Conservation (phyloP, 805 yeast species). For the Candida fluviatilis region DNA sequence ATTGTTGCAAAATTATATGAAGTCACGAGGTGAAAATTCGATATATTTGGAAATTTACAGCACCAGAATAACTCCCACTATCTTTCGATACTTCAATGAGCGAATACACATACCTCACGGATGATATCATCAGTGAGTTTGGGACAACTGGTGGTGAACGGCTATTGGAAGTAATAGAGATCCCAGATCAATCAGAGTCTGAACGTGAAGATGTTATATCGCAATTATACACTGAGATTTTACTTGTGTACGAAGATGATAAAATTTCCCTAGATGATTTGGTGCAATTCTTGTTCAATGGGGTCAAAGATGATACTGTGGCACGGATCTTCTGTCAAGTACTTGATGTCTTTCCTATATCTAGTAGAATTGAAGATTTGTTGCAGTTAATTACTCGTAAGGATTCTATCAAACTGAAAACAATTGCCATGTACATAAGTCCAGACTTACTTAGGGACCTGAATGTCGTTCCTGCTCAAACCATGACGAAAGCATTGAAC, state of each 20-base stretch:
- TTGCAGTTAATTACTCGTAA: conserved; percentile 18
- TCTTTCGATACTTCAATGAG: conserved; percentile 6
- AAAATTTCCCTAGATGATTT: conserved; percentile 12
- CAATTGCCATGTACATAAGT: conserved; percentile 26
- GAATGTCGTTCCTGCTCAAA: conserved; percentile 27
- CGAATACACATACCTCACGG: conserved; percentile 21
- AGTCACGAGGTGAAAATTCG: conserved; percentile 1
- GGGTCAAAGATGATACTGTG: conserved; percentile 26
- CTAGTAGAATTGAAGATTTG: conserved; percentile 17
- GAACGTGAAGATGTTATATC: conserved; percentile 17
- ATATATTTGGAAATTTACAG: background rate
- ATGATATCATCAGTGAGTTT: conserved; percentile 29
- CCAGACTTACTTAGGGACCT: conserved; percentile 24
- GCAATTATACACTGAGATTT: conserved; percentile 29
- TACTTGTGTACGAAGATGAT: conserved; percentile 22
- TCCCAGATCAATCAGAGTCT: conserved; percentile 16
- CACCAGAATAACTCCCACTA: background rate
- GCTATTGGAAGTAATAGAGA: conserved; percentile 27
- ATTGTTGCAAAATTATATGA: too few species aligned
- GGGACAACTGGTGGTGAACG: conserved; percentile 26
- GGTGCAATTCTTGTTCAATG: conserved; percentile 19
- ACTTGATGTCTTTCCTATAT: conserved; percentile 32
- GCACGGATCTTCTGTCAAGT: conserved; percentile 37
- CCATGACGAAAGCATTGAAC: conserved; percentile 35
- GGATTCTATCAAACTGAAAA: conserved; percentile 25